Evolutionary conservation across 2,329 filamentous ascomycete genomes (phyloP), one percentile per base, ranked within the genome.

Genomic region (Verruconis gallopava): DNA sequence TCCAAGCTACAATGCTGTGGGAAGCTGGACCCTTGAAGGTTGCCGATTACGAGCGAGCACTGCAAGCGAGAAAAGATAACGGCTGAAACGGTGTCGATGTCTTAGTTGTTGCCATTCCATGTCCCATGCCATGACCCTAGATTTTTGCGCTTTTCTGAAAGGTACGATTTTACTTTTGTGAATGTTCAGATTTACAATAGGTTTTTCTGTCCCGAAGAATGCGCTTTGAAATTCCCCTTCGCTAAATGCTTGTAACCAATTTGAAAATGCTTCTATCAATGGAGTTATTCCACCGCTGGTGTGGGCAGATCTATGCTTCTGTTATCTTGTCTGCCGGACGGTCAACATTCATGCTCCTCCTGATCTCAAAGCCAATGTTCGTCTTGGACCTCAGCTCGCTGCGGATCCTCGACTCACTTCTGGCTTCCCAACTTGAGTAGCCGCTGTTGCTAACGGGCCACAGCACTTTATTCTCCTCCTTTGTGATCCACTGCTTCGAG

Each of bases 1-100:
- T 94, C 14, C 84, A 94, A 55, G 85, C 84, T 1, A 58, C 91
- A 36, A 65, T 86, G 52, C 58, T 93, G 3, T 93, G 88, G 79
- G 69, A 77, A 30, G 79, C 86, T 11, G 83, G 81, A 1, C 72
- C 79, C 3, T 58, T 95, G 48, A 73, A 82, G 46, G 53, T 93
- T 42, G 69, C 74, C 22, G 69, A 72, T 35, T 95, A 94, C 56
- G 79, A 89, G 58, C 65, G 60, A 36, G 71, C 73, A 4, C 21
- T 44, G 5, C 22, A 40, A 19, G 42, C 18, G n/a, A 39, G 42
- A 13, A 44, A 40, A 17, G 22, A 37, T 25, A 19, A 21, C 21
- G 21, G n/a, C n/a, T n/a, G n/a, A n/a, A n/a, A n/a, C n/a, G n/a
- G n/a, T n/a, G n/a, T n/a, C n/a, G n/a, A n/a, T n/a, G n/a, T n/a